Evolutionary conservation across 2,329 filamentous ascomycete species (phyloP).

Genomic region (Plectosphaerella plurivora): DNA sequence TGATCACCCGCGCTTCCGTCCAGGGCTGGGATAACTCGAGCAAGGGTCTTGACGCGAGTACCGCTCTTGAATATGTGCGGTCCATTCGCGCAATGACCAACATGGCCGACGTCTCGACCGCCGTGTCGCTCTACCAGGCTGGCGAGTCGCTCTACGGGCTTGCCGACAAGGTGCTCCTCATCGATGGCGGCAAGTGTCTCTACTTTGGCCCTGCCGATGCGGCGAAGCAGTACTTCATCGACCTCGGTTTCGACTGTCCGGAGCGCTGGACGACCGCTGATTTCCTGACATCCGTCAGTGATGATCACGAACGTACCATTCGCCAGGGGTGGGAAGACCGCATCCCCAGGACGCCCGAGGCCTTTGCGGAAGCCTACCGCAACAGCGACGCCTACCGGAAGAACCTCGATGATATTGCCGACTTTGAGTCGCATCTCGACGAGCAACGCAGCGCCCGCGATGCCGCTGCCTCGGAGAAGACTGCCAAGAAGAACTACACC

Average conservation of each 20-base stretch:
- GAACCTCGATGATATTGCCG: slow-evolving; percentile 41
- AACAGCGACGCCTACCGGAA: slow-evolving; percentile 38
- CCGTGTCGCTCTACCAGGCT: slow-evolving; percentile 65
- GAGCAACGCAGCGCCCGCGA: slow-evolving; percentile 32
- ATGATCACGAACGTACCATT: slow-evolving; percentile 52
- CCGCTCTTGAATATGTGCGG: slow-evolving; percentile 61
- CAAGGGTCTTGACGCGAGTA: slow-evolving; percentile 60
- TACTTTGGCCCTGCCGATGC: slow-evolving; percentile 63
- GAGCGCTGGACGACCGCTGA: slow-evolving; percentile 68
- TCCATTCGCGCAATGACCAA: slow-evolving; percentile 64
- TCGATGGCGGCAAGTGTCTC: slow-evolving; percentile 66
- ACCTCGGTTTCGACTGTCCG: slow-evolving; percentile 70
- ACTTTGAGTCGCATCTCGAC: slow-evolving; percentile 51
- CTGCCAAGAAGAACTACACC: slow-evolving; percentile 46
- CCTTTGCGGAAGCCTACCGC: slow-evolving; percentile 51
- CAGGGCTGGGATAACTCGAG: slow-evolving; percentile 74
- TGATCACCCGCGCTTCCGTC: slow-evolving; percentile 52
- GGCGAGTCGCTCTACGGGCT: slow-evolving; percentile 45
- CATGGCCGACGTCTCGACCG: slow-evolving; percentile 52
- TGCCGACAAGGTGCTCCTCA: slow-evolving; percentile 65
- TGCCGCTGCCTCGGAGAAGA: slow-evolving; percentile 27
- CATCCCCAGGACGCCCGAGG: slow-evolving; percentile 57
- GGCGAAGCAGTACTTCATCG: slow-evolving; percentile 64
- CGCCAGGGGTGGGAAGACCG: slow-evolving; percentile 27
- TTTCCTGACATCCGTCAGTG: slow-evolving; percentile 73